Percentiles rank a stretch among this genome's conserved stretches.
phyloP scores from a whole-genome alignment of 2,329 filamentous ascomycete species.

The Exophiala alcalophila region DNA sequence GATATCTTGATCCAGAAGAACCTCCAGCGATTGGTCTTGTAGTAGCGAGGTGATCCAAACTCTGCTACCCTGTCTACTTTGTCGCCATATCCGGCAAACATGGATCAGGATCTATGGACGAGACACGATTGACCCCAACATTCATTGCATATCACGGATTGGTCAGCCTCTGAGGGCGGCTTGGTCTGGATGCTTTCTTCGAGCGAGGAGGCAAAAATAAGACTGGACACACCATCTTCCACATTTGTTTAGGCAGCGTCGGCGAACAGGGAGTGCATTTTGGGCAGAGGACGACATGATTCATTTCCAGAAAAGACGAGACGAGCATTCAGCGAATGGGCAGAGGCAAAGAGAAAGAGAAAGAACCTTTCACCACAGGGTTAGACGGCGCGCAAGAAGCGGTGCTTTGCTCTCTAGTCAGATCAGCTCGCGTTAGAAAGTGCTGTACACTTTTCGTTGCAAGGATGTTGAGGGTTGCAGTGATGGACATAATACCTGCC shows the following conservation, averaged over 20 bases:
- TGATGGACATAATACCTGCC: conserved; percentile 2
- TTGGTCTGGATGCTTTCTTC: conserved; percentile 1
- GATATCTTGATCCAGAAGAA: conserved; percentile 87
- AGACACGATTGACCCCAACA: background rate
- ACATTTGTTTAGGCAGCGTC: conserved; percentile 16
- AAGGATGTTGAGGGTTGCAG: background rate
- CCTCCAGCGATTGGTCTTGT: conserved; percentile 73
- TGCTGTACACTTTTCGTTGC: background rate
- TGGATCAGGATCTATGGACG: conserved; percentile 2
- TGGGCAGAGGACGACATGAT: conserved; percentile 2
- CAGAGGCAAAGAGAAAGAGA: too few species aligned
- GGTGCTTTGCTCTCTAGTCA: too few species aligned
- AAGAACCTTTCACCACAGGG: too few species aligned
- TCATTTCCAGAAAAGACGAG: conserved; percentile 8
- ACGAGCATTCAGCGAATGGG: conserved; percentile 4
- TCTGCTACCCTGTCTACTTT: background rate
- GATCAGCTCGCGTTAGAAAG: too few species aligned
- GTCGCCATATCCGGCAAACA: conserved; percentile 13
- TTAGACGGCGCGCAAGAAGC: too few species aligned
- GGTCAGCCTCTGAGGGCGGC: background rate
- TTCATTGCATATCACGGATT: conserved; percentile 3
- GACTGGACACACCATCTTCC: conserved; percentile 3
- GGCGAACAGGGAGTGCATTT: conserved; percentile 14
- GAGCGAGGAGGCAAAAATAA: conserved; percentile 6
- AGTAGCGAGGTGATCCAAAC: conserved; percentile 33